phyloP scores from a whole-genome alignment of 257 asterid genomes.

The Ilex asprella region DNA sequence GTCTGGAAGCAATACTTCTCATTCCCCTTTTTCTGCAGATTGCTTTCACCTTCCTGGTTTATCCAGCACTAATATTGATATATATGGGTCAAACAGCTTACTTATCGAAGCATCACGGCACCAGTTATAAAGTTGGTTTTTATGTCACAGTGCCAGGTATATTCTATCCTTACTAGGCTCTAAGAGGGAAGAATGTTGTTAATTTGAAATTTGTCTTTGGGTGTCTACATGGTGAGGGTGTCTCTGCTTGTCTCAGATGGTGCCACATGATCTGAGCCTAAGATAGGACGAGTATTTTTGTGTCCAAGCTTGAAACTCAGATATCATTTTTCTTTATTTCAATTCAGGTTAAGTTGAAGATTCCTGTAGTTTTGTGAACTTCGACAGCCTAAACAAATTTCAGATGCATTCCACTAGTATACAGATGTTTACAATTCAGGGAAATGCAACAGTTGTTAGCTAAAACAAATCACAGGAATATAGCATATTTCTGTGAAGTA shows the following conservation, averaged over 20 bases:
- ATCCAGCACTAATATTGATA: constrained; percentile 85
- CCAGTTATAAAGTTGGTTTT: constrained; percentile 65
- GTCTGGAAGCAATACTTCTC: constrained; percentile 3
- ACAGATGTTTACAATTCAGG: no score
- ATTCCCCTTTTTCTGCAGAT: constrained; percentile 42
- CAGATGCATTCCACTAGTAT: no score
- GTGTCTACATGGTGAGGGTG: neutral
- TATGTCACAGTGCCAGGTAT: constrained; percentile 95
- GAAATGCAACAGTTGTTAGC: no score
- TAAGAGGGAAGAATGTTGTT: neutral
- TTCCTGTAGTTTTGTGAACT: no score
- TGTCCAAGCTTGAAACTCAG: neutral
- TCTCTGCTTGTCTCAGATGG: neutral
- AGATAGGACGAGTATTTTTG: neutral
- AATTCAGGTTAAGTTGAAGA: neutral
- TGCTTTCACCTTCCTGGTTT: constrained; percentile 92
- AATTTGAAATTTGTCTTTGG: no score
- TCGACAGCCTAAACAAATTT: no score
- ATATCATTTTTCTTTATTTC: no score
- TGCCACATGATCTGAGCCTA: neutral
- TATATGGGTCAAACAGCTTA: constrained; percentile 99
- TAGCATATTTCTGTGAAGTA: no score
- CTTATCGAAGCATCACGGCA: constrained; percentile 77
- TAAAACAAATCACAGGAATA: no score
- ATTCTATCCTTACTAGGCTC: neutral